Percentiles rank a stretch among this genome's conserved stretches.
Conservation (phyloP, 768 basidiomycete genomes). For the Kwoniella pini region DNA sequence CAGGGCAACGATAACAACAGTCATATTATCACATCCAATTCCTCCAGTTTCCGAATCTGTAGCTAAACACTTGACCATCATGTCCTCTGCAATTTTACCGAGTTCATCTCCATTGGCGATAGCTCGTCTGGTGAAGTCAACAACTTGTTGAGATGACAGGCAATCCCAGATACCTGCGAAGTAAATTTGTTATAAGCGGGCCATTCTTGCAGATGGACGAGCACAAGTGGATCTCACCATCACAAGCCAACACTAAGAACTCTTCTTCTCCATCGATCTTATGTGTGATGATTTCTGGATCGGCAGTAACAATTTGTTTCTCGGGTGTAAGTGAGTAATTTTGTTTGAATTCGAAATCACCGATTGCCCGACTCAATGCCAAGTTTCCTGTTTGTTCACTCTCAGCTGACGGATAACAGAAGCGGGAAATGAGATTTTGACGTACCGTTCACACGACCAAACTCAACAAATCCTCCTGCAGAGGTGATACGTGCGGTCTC, state of each 20-base stretch:
- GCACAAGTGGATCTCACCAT: slow-evolving; percentile 62
- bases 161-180: slow-evolving; percentile 95
- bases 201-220: too few species aligned
- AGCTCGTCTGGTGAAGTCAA: slow-evolving; percentile 81
- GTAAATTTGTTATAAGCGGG: not conserved
- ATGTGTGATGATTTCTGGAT: slow-evolving; percentile 87
- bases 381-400: slow-evolving; percentile 70
- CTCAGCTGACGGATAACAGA: not conserved
- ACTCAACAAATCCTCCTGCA: slow-evolving; percentile 95
- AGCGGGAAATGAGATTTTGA: not conserved
- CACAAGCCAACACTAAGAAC: slow-evolving; percentile 94
- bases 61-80: slow-evolving; percentile 90
- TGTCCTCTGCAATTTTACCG: slow-evolving; percentile 78
- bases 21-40: slow-evolving; percentile 99
- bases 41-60: slow-evolving; percentile 90
- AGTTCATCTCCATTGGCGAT: slow-evolving; percentile 77
- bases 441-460: slow-evolving; percentile 90
- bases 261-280: slow-evolving; percentile 85
- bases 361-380: slow-evolving; percentile 88
- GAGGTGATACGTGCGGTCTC: slow-evolving; percentile 82
- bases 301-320: slow-evolving; percentile 88
- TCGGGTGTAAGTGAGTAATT: slow-evolving; percentile 78
- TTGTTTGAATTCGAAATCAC: slow-evolving; percentile 99
- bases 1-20: slow-evolving; percentile 83
- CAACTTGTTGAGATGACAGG: slow-evolving; percentile 83